A percentile compares a stretch with the other conserved stretches of the same genome.
Conservation (phyloP, 257 asterid species). For the Solanum corneliomulleri region DNA sequence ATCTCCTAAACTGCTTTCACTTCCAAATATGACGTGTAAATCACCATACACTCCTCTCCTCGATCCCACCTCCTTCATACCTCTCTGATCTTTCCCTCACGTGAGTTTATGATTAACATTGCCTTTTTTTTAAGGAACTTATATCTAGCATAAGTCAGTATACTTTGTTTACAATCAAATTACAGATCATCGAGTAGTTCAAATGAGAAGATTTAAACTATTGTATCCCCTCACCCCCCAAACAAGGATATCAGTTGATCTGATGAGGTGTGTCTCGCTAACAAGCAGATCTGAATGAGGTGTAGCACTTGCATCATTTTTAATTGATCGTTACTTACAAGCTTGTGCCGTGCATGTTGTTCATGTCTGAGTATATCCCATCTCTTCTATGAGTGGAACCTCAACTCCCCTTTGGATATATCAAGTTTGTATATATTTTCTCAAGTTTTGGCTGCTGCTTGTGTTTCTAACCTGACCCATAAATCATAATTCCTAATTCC, state of each 20-base stretch:
- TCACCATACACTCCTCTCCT: background rate
- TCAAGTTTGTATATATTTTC: background rate
- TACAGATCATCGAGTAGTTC: background rate
- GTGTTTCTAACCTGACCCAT: background rate
- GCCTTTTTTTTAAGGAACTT: background rate
- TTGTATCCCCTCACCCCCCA: background rate
- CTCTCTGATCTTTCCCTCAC: background rate
- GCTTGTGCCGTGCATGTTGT: background rate
- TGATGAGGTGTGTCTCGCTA: background rate
- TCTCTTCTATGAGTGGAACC: background rate
- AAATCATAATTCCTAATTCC: slow-evolving; percentile 13
- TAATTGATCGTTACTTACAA: background rate
- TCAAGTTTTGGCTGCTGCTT: background rate
- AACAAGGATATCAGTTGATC: background rate
- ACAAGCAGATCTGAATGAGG: background rate
- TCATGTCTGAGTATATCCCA: background rate
- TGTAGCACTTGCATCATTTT: background rate
- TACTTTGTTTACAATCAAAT: background rate
- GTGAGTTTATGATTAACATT: background rate
- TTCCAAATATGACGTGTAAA: background rate
- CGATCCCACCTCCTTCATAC: background rate
- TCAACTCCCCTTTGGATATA: background rate
- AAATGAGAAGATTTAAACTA: background rate
- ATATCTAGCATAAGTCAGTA: background rate
- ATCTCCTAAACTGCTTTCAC: background rate